Conservation (phyloP, 768 basidiomycete genomes). For the Russula vinacea region DNA sequence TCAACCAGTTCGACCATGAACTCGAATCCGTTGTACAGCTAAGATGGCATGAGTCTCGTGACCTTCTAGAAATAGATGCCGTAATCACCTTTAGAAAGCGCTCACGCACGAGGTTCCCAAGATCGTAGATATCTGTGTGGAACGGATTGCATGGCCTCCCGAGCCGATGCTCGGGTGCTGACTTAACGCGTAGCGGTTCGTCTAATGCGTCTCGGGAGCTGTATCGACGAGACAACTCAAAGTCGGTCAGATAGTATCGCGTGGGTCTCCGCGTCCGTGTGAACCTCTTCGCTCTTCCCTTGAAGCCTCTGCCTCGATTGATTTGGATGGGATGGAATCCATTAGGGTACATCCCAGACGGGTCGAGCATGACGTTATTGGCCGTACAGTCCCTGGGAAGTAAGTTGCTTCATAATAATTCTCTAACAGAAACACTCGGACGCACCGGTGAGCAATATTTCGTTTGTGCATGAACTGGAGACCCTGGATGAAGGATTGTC, state of each 20-base stretch:
- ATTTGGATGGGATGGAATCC: conserved; percentile 33
- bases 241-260: conserved; percentile 41
- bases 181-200: conserved; percentile 39
- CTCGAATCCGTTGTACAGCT: conserved; percentile 34
- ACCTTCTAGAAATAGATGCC: background rate
- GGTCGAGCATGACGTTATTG: conserved; percentile 35
- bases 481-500: conserved; percentile 24
- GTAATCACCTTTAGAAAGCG: conserved; percentile 32
- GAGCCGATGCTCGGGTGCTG: conserved; percentile 37
- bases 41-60: conserved; percentile 13
- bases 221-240: conserved; percentile 38
- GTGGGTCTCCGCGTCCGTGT: conserved; percentile 36
- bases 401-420: background rate
- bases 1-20: conserved; percentile 36
- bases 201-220: conserved; percentile 34
- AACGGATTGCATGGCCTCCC: conserved; percentile 34
- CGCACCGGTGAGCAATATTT: conserved; percentile 35
- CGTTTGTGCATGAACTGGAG: conserved; percentile 32
- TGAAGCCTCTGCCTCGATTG: conserved; percentile 30
- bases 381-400: conserved; percentile 20
- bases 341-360: conserved; percentile 31
- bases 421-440: conserved; percentile 20
- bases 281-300: conserved; percentile 31
- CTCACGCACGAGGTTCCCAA: conserved; percentile 37
- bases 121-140: conserved; percentile 38